A percentile compares a stretch with the other conserved stretches of the same genome.
phyloP scores from a whole-genome alignment of 306 rosid genomes.

The Quercus glauca region DNA sequence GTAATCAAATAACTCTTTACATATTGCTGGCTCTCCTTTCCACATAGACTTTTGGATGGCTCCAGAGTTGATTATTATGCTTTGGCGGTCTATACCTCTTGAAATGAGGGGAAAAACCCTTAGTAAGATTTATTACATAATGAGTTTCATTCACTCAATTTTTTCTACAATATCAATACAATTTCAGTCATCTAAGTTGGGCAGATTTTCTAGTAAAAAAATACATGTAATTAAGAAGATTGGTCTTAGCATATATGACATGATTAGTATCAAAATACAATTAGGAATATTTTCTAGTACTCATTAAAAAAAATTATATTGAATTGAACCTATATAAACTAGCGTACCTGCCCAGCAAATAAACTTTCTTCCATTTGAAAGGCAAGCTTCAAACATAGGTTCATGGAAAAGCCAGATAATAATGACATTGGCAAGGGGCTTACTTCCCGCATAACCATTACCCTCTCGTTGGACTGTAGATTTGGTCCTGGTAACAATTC shows the following conservation, averaged over 20 bases:
- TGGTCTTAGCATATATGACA: not conserved
- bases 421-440: constrained; percentile 93
- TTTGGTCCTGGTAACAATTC: constrained; percentile 62
- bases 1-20: not conserved
- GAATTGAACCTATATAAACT: not conserved
- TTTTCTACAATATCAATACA: not conserved
- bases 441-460: constrained; percentile 81
- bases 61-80: not conserved
- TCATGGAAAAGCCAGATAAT: constrained; percentile 87
- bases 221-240: not conserved
- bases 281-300: not conserved
- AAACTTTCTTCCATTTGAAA: constrained; percentile 89
- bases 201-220: not conserved
- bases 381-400: constrained; percentile 83
- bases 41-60: not conserved
- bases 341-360: constrained; percentile 74
- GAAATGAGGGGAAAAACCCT: not conserved
- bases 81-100: not conserved
- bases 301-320: not conserved
- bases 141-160: not conserved
- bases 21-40: not conserved
- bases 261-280: not conserved
- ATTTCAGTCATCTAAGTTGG: not conserved
- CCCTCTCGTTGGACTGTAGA: constrained; percentile 68
- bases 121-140: not conserved